Base-by-base conservation (phyloP, 768 basidiomycete species). In the Postia placenta region DNA sequence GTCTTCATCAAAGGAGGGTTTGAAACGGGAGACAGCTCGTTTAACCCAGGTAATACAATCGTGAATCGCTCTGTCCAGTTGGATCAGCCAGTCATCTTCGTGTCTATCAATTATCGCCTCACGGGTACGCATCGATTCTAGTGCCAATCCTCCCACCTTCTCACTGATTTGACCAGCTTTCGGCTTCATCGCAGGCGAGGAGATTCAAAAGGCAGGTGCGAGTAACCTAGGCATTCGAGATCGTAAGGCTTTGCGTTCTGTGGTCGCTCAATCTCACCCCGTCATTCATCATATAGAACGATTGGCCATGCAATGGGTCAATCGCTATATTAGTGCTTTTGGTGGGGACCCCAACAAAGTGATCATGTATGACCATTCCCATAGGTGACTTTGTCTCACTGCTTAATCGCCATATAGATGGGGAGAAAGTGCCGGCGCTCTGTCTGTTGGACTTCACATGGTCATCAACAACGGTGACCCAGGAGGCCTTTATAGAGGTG, bases 211-310 rank as follows among this genome's bases (percentile, higher is more conserved):
- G 1, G 69, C 67, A 12, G 66, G 67, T 1, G 42, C 64, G 15
- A 67, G 64, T 9, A 79, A 80, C 54, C 60, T 77, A 15, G 78
- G 79, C 7, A 60, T 81, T 6, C 66, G 61, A 40, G 78, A 81
- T 60, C 72, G 72, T 71, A 41, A 37, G 61, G 47, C 14, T 11
- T 0, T 24, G 9, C 40, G 28, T 15, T 11, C 1, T 12, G 28
- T 7, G 19, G 7, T 40, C 15, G 1, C 65, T 28, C 9, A 35
- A 9, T 35, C n/a, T 9, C 15, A 6, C 5, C n/a, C 33, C 9
- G 11, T 9, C n/a, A 35, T 35, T 35, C 33, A n/a, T 35, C 35
- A 1, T 62, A 37, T 1, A 11, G 73, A 72, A 2, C 72, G 73
- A 52, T 41, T 71, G 9, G 65, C 64, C 6, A 52, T 70, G 14